Percentiles rank a stretch among this genome's conserved stretches.
phyloP scores from a whole-genome alignment of 2,329 filamentous ascomycete genomes.

The Monilinia fructicola region DNA sequence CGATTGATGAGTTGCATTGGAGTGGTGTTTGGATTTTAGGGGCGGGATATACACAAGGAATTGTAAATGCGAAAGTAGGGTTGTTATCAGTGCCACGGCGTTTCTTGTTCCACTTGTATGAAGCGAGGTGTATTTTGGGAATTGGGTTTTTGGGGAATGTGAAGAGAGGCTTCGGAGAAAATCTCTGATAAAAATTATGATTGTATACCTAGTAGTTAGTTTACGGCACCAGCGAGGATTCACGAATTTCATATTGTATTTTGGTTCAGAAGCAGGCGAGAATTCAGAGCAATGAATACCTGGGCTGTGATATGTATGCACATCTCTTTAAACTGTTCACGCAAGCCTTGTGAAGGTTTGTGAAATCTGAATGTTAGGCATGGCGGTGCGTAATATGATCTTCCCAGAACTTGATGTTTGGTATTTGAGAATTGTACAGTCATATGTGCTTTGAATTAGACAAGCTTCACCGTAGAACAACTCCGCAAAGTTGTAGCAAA shows the following conservation, averaged over 20 bases:
- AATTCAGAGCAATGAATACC: neutral
- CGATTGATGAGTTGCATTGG: constrained; percentile 13
- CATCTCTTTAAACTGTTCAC: neutral
- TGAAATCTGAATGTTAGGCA: neutral
- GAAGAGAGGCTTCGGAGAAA: neutral
- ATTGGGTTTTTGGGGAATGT: neutral
- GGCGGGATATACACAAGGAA: neutral
- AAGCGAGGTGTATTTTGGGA: neutral
- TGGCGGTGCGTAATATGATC: neutral
- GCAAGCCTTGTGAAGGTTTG: no score
- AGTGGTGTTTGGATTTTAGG: constrained; percentile 6
- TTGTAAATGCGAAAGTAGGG: neutral
- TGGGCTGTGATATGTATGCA: neutral
- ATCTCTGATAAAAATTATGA: neutral
- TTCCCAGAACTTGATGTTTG: neutral
- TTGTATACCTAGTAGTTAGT: constrained; percentile 2
- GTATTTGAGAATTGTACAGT: neutral
- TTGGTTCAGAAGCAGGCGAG: neutral
- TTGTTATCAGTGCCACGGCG: neutral
- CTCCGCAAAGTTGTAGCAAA: neutral
- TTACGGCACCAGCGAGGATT: neutral
- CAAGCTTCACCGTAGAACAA: neutral
- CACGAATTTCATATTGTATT: neutral
- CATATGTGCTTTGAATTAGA: neutral
- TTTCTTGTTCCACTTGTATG: neutral